phyloP scores from a whole-genome alignment of 441 rosid species.

The Adansonia grandidieri region DNA sequence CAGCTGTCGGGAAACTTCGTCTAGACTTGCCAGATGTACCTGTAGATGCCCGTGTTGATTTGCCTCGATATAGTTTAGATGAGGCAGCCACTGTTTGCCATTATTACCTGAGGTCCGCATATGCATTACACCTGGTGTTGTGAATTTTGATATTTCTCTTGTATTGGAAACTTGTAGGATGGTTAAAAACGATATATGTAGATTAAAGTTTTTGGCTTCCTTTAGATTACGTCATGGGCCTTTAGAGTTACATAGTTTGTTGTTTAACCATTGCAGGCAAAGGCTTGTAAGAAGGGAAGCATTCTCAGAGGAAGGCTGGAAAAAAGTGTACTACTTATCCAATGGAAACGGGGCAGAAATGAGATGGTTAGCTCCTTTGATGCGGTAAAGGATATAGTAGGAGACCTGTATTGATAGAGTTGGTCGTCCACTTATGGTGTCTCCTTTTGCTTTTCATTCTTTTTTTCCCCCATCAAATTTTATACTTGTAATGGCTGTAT shows the following conservation, averaged over 20 bases:
- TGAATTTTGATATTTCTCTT: neutral
- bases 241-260: neutral
- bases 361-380: slow-evolving; percentile 75
- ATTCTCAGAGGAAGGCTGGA: slow-evolving; percentile 86
- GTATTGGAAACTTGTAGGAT: no score
- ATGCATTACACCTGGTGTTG: neutral
- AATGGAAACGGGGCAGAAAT: slow-evolving; percentile 95
- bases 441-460: neutral
- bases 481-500: neutral
- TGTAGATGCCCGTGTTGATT: slow-evolving; percentile 62
- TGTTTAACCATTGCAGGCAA: slow-evolving; percentile 57
- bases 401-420: neutral
- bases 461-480: neutral
- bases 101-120: slow-evolving; percentile 82
- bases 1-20: slow-evolving; percentile 95
- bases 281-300: slow-evolving; percentile 73
- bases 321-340: slow-evolving; percentile 74
- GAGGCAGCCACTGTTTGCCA: slow-evolving; percentile 91
- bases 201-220: neutral
- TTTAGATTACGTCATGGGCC: neutral
- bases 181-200: no score
- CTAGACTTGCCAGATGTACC: slow-evolving; percentile 92
- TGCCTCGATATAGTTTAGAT: slow-evolving; percentile 72
- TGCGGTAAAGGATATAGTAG: slow-evolving; percentile 36
- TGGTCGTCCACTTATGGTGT: neutral